Evolutionary conservation across 441 rosid species (phyloP).

Genomic region (Gossypium lobatum): DNA sequence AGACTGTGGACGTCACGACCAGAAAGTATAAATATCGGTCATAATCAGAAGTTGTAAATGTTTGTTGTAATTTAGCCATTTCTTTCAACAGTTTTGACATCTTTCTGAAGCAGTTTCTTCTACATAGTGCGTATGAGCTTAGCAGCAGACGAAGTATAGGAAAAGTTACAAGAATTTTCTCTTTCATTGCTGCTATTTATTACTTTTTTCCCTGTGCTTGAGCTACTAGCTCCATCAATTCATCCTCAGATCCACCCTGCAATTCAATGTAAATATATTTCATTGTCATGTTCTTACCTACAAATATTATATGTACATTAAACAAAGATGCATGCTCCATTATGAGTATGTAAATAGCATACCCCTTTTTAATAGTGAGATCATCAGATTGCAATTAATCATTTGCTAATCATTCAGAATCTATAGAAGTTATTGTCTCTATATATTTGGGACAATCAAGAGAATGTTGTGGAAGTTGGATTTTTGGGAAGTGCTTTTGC

Average conservation of each 20-base stretch:
- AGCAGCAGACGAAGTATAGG: not conserved
- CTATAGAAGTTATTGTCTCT: not conserved
- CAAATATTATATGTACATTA: not conserved
- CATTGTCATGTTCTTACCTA: not conserved
- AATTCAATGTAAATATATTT: not conserved
- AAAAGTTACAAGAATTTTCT: not conserved
- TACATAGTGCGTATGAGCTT: not conserved
- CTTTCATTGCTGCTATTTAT: too few relatives aligned
- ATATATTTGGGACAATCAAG: not conserved
- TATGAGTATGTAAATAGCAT: not conserved
- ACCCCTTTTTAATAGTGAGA: not conserved
- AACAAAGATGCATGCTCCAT: not conserved
- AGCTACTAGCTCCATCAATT: too few relatives aligned
- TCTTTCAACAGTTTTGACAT: not conserved
- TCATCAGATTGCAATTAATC: not conserved
- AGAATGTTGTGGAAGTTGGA: not conserved
- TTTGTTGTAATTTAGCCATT: not conserved
- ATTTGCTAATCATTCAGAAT: slow-evolving; percentile 1
- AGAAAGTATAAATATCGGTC: not conserved
- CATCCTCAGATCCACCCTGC: too few relatives aligned
- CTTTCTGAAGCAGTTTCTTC: not conserved
- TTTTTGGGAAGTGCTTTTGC: not conserved
- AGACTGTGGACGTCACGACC: slow-evolving; percentile 11
- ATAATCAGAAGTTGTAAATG: not conserved
- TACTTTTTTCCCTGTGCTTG: too few relatives aligned